These are phyloP conservation scores for Ophiostoma ips DNA, from an alignment of 2,329 filamentous ascomycete species.

Conservation along the genomic window DNA sequence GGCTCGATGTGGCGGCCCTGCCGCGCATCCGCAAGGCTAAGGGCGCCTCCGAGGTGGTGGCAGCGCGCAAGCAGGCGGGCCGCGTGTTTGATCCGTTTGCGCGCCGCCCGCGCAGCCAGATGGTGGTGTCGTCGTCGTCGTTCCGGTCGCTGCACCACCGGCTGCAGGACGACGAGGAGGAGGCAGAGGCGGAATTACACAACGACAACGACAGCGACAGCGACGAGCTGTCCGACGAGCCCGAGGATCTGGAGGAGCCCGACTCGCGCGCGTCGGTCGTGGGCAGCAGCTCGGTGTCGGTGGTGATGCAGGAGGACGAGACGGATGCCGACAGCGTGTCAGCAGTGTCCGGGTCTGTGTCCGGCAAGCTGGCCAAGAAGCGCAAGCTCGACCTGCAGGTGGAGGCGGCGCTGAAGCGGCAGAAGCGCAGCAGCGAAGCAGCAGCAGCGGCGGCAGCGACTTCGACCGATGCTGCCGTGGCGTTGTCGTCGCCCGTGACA, in stretches of 20 bases:
- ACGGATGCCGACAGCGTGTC: conserved; percentile 53
- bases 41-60: conserved; percentile 31
- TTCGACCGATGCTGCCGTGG: too few relatives aligned
- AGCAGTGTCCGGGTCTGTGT: not conserved
- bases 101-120: too few relatives aligned
- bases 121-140: conserved; percentile 33
- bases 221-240: conserved; percentile 76
- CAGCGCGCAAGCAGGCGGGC: conserved; percentile 38
- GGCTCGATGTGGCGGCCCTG: conserved; percentile 47
- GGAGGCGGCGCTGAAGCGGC: conserved; percentile 59
- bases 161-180: conserved; percentile 57
- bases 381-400: conserved; percentile 60
- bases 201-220: conserved; percentile 26
- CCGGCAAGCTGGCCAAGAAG: conserved; percentile 36
- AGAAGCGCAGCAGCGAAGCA: conserved; percentile 62
- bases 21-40: conserved; percentile 64
- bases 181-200: conserved; percentile 78
- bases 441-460: conserved; percentile 56
- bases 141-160: conserved; percentile 74
- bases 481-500: not conserved
- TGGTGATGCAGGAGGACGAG: conserved; percentile 39
- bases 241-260: conserved; percentile 78
- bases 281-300: too few relatives aligned
- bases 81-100: not conserved
- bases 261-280: conserved; percentile 39